Conservation (phyloP, 2,329 filamentous ascomycete species). For the Colletotrichum graminicola region DNA sequence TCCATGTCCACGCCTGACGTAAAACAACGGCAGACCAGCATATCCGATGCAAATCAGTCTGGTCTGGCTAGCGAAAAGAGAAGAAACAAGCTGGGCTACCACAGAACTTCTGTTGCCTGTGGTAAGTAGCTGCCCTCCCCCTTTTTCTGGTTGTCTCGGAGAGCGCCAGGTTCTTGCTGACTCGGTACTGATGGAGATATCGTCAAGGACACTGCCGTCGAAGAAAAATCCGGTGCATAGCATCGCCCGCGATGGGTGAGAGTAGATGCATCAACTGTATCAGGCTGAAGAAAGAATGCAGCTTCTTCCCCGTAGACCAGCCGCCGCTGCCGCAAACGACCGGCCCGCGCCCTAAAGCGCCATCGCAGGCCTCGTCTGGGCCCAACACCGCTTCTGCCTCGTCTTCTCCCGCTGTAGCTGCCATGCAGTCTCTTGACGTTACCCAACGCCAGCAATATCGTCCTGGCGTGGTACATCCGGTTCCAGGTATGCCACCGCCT, state of each 20-base stretch:
- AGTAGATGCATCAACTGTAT: conserved; percentile 93
- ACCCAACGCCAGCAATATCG: conserved; percentile 56
- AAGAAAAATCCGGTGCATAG: conserved; percentile 92
- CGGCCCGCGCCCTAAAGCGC: conserved; percentile 58
- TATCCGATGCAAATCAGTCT: conserved; percentile 51
- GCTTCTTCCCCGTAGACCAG: conserved; percentile 90
- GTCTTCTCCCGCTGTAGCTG: conserved; percentile 61
- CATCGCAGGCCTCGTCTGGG: conserved; percentile 54
- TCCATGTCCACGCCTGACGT: conserved; percentile 64
- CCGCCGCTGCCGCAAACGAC: conserved; percentile 61
- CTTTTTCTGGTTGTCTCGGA: conserved; percentile 1
- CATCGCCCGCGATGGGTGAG: conserved; percentile 77
- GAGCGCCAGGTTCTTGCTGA: neutral
- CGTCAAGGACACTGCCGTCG: conserved; percentile 85
- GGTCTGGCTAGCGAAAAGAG: conserved; percentile 63
- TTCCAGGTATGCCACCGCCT: conserved; percentile 60
- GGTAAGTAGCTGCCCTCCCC: conserved; percentile 71
- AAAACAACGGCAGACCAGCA: conserved; percentile 55
- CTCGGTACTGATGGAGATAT: conserved; percentile 17
- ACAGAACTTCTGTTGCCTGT: conserved; percentile 94
- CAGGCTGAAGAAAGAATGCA: conserved; percentile 92
- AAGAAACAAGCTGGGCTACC: conserved; percentile 94
- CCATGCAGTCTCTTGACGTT: conserved; percentile 57
- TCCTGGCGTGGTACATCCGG: conserved; percentile 58
- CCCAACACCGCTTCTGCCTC: conserved; percentile 59